These are phyloP conservation scores for Ichthyophonus hoferi DNA, from an alignment of 208 protist species.

Conservation along the genomic window DNA sequence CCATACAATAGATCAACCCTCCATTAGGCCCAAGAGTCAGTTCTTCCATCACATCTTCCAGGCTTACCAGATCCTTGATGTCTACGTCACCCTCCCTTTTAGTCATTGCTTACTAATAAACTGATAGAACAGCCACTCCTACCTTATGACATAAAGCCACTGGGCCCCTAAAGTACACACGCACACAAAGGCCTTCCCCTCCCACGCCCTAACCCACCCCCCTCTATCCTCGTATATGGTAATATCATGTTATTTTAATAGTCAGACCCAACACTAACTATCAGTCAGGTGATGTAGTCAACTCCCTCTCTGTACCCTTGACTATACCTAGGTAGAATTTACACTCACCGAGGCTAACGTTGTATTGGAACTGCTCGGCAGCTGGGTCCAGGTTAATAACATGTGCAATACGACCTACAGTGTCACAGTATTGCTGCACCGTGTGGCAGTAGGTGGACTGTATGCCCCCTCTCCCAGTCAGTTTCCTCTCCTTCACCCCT, in stretches of 20 bases:
- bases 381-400: slow-evolving; percentile 77
- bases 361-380: slow-evolving; percentile 66
- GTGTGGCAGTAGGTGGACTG: slow-evolving; percentile 70
- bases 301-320: too few relatives aligned
- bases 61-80: slow-evolving; percentile 66
- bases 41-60: slow-evolving; percentile 72
- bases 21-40: slow-evolving; percentile 74
- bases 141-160: too few relatives aligned
- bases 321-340: too few relatives aligned
- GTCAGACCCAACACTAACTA: neutral
- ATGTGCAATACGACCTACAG: slow-evolving; percentile 57
- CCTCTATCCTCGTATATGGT: too few relatives aligned
- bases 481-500: too few relatives aligned
- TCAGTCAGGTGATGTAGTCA: too few relatives aligned
- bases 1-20: slow-evolving; percentile 76
- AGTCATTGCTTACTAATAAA: too few relatives aligned
- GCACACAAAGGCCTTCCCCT: too few relatives aligned
- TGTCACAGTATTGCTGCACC: slow-evolving; percentile 62
- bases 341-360: slow-evolving; percentile 3
- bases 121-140: too few relatives aligned
- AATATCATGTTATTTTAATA: too few relatives aligned
- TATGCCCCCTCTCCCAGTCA: neutral
- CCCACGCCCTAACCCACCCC: too few relatives aligned
- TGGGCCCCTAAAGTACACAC: too few relatives aligned
- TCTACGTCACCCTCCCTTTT: slow-evolving; percentile 50